These are phyloP conservation scores for Coemansia sp. DNA, from an alignment of 371 early-diverging fungal species.

Conservation along the genomic window DNA sequence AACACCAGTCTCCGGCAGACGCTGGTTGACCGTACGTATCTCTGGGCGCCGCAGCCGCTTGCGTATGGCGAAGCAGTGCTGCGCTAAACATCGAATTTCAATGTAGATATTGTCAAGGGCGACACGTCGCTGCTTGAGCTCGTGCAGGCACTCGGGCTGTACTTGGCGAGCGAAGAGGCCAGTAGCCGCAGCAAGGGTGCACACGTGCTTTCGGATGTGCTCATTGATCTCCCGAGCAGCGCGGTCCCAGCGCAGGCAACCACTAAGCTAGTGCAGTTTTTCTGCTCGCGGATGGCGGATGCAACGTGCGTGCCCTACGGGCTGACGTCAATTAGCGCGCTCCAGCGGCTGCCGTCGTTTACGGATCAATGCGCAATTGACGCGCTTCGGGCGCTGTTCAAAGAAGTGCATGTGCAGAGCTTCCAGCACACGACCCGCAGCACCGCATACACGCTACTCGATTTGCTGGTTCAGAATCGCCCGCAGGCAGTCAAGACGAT, in stretches of 20 bases:
- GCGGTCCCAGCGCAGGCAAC: conserved; percentile 50
- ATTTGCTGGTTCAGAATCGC: conserved; percentile 51
- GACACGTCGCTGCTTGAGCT: conserved; percentile 57
- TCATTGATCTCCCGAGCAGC: conserved; percentile 44
- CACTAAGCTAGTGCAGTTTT: conserved; percentile 72
- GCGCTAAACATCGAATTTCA: neutral
- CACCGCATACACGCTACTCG: conserved; percentile 53
- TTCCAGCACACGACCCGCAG: conserved; percentile 62
- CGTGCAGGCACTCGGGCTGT: conserved; percentile 78
- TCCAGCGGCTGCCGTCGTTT: conserved; percentile 63
- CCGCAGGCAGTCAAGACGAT: conserved; percentile 33
- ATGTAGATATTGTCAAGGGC: conserved; percentile 40
- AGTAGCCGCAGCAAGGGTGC: conserved; percentile 83
- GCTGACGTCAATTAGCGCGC: conserved; percentile 65
- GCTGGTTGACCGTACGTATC: conserved; percentile 23
- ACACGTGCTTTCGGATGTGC: conserved; percentile 57
- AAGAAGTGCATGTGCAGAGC: conserved; percentile 62
- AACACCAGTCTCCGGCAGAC: conserved; percentile 30
- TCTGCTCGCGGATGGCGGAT: conserved; percentile 73
- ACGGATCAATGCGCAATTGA: conserved; percentile 58
- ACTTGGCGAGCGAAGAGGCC: conserved; percentile 80
- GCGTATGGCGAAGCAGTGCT: neutral
- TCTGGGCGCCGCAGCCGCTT: neutral
- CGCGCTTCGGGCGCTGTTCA: conserved; percentile 52
- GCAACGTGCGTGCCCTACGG: conserved; percentile 70